A percentile compares a stretch with the other conserved stretches of the same genome.
Conservation (phyloP, 129 eudicot species). For the Ambrosia trifida region DNA sequence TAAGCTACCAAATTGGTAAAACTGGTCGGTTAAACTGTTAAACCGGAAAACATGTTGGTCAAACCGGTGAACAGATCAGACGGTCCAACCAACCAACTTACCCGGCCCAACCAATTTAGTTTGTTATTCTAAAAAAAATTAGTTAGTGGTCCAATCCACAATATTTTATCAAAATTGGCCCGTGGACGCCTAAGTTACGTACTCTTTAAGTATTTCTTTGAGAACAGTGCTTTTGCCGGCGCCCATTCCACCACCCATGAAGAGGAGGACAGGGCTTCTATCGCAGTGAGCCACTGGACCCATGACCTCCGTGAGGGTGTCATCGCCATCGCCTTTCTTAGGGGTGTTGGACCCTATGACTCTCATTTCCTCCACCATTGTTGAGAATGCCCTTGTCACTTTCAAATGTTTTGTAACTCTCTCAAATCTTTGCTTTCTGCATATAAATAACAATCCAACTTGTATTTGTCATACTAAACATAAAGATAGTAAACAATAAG, state of each 20-base stretch:
- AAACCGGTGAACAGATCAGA: no score
- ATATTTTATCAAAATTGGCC: no score
- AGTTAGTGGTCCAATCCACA: no score
- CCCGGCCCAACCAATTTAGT: no score
- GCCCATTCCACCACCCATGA: slow-evolving; percentile 99
- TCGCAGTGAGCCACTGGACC: slow-evolving; percentile 59
- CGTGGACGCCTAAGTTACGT: background rate
- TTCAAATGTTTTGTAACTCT: slow-evolving; percentile 58
- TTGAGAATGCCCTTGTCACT: slow-evolving; percentile 64
- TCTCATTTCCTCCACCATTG: slow-evolving; percentile 75
- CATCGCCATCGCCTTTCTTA: slow-evolving; percentile 9
- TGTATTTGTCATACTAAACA: background rate
- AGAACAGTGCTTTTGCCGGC: slow-evolving; percentile 99
- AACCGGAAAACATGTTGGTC: no score
- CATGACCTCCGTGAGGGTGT: slow-evolving; percentile 53
- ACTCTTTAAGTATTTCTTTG: slow-evolving; percentile 89
- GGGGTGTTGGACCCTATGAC: slow-evolving; percentile 46
- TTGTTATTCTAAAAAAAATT: no score
- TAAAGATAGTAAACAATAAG: no score
- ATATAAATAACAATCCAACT: background rate
- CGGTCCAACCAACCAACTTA: no score
- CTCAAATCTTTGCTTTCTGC: slow-evolving; percentile 79
- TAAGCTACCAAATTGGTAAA: no score
- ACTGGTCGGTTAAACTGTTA: no score
- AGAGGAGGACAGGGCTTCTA: slow-evolving; percentile 83